phyloP scores from a whole-genome alignment of 352 stramenopile genomes.

The Phytophthora colocasiae region DNA sequence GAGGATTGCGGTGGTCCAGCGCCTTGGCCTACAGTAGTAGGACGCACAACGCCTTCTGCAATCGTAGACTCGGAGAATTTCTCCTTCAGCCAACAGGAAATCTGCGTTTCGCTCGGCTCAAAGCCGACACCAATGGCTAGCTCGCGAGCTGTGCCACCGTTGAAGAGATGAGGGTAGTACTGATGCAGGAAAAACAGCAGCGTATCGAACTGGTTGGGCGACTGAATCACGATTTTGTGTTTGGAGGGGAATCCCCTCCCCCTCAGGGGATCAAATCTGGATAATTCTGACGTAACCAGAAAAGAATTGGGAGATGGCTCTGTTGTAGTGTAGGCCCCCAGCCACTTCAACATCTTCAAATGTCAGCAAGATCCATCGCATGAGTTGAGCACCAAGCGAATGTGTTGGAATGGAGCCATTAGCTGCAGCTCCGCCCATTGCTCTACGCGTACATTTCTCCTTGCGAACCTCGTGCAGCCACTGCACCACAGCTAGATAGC shows the following conservation, averaged over 20 bases:
- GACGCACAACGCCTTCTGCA: neutral
- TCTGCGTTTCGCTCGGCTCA: neutral
- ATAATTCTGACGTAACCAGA: neutral
- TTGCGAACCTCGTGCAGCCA: neutral
- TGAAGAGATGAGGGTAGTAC: neutral
- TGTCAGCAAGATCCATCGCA: slow-evolving; percentile 14
- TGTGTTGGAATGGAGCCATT: slow-evolving; percentile 11
- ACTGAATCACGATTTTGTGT: neutral
- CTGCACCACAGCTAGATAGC: slow-evolving; percentile 4
- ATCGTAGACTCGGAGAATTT: neutral
- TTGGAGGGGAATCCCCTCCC: no score
- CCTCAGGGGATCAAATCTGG: neutral
- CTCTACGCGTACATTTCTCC: neutral
- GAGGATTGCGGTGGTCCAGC: no score
- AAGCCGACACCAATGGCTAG: neutral
- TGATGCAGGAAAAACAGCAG: neutral
- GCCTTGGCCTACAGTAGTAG: no score
- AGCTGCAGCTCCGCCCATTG: neutral
- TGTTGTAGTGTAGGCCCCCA: neutral
- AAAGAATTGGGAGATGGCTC: neutral
- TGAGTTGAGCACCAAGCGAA: neutral
- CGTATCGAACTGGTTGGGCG: neutral
- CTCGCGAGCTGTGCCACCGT: neutral
- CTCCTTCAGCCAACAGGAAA: neutral
- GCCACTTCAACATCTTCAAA: slow-evolving; percentile 10